phyloP scores from a whole-genome alignment of 2,329 filamentous ascomycete genomes.

The Zymoseptoria ardabiliae region DNA sequence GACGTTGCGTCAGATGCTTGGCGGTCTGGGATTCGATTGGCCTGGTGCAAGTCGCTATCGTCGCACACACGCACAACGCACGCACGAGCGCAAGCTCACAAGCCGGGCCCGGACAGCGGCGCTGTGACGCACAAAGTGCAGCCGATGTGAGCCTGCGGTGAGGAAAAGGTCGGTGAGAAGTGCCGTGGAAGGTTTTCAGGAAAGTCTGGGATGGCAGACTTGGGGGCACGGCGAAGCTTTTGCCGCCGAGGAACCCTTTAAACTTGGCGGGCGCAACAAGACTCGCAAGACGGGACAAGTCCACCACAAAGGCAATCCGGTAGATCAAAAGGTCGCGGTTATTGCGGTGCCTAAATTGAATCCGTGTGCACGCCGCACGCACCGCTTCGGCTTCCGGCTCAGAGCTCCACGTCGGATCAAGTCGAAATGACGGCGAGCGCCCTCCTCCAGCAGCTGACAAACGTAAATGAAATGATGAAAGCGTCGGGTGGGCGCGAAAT shows the following conservation, averaged over 20 bases:
- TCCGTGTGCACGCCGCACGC: neutral
- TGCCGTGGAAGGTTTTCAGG: neutral
- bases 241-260: neutral
- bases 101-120: neutral
- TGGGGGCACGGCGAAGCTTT: neutral
- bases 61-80: neutral
- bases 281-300: neutral
- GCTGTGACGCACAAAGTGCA: neutral
- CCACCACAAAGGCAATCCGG: neutral
- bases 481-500: neutral
- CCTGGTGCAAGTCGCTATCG: neutral
- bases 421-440: neutral
- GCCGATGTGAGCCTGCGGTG: neutral
- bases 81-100: neutral
- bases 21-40: neutral
- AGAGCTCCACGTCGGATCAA: neutral
- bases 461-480: neutral
- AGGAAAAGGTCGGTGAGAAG: neutral
- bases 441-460: neutral
- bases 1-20: slow-evolving; percentile 1
- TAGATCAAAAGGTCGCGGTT: neutral
- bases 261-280: neutral
- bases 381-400: neutral
- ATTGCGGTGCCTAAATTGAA: neutral
- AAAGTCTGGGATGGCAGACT: neutral